phyloP scores from a whole-genome alignment of 106 monocot species.

The Dioscorea zingiberensis region DNA sequence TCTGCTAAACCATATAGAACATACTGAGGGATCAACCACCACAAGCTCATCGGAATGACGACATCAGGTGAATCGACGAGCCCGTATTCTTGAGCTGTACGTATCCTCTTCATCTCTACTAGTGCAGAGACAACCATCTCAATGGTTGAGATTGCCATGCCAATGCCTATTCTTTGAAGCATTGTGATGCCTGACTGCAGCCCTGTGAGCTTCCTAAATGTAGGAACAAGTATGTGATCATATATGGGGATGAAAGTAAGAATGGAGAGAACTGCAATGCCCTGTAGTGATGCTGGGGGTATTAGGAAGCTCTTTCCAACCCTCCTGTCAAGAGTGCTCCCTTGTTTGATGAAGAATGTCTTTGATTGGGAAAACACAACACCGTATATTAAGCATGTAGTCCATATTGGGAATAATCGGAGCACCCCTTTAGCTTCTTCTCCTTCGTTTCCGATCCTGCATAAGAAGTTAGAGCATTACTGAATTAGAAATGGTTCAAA shows the following conservation, averaged over 20 bases:
- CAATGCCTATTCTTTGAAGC: slow-evolving; percentile 49
- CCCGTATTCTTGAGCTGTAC: slow-evolving; percentile 16
- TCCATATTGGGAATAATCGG: too few species aligned
- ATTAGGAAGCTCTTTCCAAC: too few species aligned
- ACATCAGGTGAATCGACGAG: slow-evolving; percentile 16
- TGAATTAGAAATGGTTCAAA: neutral
- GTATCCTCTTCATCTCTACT: slow-evolving; percentile 24
- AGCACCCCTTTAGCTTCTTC: too few species aligned
- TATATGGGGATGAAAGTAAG: slow-evolving; percentile 1
- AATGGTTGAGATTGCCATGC: slow-evolving; percentile 26
- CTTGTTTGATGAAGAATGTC: too few species aligned
- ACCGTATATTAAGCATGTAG: too few species aligned
- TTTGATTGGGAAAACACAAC: too few species aligned
- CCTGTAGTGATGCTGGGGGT: too few species aligned
- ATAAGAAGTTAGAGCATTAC: neutral
- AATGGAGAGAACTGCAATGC: too few species aligned
- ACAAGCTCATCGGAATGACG: slow-evolving; percentile 16
- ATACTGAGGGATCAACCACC: slow-evolving; percentile 33
- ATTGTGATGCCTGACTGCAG: slow-evolving; percentile 35
- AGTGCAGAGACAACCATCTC: neutral
- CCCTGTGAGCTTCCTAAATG: slow-evolving; percentile 18
- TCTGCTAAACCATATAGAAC: slow-evolving; percentile 20
- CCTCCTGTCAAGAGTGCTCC: too few species aligned
- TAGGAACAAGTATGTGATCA: slow-evolving; percentile 33
- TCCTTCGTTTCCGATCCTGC: neutral